These are phyloP conservation scores for Debaryomyces singareniensis DNA, from an alignment of 1,139 yeast species.

Conservation along the genomic window DNA sequence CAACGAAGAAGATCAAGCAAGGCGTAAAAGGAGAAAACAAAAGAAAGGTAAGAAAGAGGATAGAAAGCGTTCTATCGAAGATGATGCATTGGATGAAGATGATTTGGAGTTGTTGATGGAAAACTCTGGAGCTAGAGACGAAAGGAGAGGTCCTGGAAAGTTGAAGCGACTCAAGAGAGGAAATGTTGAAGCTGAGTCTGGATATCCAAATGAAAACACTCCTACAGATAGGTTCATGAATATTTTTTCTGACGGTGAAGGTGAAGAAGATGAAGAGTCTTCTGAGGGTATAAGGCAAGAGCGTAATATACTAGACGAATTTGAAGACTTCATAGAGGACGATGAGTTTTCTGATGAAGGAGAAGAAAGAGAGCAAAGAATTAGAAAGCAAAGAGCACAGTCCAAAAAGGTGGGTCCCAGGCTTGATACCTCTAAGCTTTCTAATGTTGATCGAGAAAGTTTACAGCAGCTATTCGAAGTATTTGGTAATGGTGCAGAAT, in stretches of 20 bases:
- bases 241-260: conserved; percentile 70
- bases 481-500: conserved; percentile 95
- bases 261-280: conserved; percentile 27
- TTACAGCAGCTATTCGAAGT: conserved; percentile 90
- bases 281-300: conserved; percentile 31
- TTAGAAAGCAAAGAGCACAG: conserved; percentile 34
- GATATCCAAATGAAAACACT: conserved; percentile 18
- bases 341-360: conserved; percentile 95
- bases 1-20: conserved; percentile 52
- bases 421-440: conserved; percentile 53
- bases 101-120: conserved; percentile 89
- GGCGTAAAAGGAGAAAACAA: conserved; percentile 25
- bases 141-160: conserved; percentile 28
- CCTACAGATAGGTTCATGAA: conserved; percentile 42
- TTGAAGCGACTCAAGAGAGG: conserved; percentile 83
- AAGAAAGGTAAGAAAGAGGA: conserved; percentile 39
- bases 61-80: conserved; percentile 34
- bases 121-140: conserved; percentile 66
- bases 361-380: conserved; percentile 35
- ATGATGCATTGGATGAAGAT: conserved; percentile 84
- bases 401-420: conserved; percentile 32
- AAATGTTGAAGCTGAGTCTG: conserved; percentile 18
- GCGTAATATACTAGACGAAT: conserved; percentile 60
- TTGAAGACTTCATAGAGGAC: conserved; percentile 95
- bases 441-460: conserved; percentile 86